Evolutionary conservation across 78 protist species (phyloP), one percentile per base, ranked within the genome.

Genomic region (Bigelowiella natans): DNA sequence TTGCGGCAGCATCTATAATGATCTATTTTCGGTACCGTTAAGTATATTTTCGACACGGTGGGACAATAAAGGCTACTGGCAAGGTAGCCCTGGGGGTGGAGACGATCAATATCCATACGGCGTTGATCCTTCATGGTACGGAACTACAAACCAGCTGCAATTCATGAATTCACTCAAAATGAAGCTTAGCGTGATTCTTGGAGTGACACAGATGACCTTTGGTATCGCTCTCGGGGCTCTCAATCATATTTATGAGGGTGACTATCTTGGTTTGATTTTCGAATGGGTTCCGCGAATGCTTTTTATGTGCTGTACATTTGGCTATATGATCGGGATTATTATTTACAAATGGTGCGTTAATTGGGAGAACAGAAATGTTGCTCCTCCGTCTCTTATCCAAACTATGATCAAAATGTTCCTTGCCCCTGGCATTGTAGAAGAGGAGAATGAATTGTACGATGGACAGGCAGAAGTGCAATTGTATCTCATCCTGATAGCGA

Each of bases 1-100:
- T 93, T 85, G 93, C 0, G 99, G 99, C 34, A 82, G 95, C 91
- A 86, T 99, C 85, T 99, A 98, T 97, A 98, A 98, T 91, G 99
- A 99, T 90, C 7, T 30, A 38, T 97, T 98, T 84, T 89, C 96
- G 2, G 40, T 94, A 40, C 39, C 95, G 18, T 3, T 96, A 86
- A 28, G 36, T 36, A 2, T 82, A 30, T 95, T 92, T 37, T 28
- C 93, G 28, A 31, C 91, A 0, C 89, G 0, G 85, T 90, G 90
- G 91, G 83, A 1, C 73, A 18, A 18, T 18, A 51, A 51, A 18
- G 73, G 73, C 18, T 51, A 18, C 34, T 26, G 73, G 73, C 73
- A 51, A 51, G 73, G 18, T 26, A 51, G 73, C 73, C 34, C 7
- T 51, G 73, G 7, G 73, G 73, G 73, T 29, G 38, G 11, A 29